These are phyloP conservation scores for Neospermospora avenae DNA, from an alignment of 2,329 filamentous ascomycete genomes.

Conservation along the genomic window DNA sequence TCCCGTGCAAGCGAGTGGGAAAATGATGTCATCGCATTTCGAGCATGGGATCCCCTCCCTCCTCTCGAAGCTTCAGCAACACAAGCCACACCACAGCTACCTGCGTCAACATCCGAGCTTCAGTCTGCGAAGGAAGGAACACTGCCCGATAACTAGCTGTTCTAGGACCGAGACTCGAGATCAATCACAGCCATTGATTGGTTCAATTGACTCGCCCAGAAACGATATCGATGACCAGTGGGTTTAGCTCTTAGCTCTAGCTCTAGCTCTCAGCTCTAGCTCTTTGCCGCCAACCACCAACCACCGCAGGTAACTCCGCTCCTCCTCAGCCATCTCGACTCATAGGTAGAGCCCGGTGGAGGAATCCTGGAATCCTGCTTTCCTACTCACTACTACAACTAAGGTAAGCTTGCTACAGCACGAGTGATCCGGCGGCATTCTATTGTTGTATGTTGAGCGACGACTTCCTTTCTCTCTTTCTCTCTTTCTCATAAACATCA, in stretches of 20 bases:
- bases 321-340: no score
- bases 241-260: no score
- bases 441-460: neutral
- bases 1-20: no score
- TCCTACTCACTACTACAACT: neutral
- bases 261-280: no score
- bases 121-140: neutral
- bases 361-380: neutral
- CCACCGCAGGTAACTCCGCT: no score
- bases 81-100: no score
- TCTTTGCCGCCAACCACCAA: neutral
- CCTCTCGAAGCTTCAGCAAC: neutral
- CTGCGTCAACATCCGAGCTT: neutral
- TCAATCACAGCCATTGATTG: neutral
- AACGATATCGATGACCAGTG: neutral
- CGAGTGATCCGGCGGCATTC: neutral
- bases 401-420: neutral
- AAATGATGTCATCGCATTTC: neutral
- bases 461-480: neutral
- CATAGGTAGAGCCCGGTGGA: no score
- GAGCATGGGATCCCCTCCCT: neutral
- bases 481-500: neutral
- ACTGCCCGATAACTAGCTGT: neutral
- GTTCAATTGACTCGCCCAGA: neutral
- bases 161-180: neutral